These are phyloP conservation scores for Chaetomium sp. DNA, from an alignment of 2,329 filamentous ascomycete genomes.

Conservation along the genomic window DNA sequence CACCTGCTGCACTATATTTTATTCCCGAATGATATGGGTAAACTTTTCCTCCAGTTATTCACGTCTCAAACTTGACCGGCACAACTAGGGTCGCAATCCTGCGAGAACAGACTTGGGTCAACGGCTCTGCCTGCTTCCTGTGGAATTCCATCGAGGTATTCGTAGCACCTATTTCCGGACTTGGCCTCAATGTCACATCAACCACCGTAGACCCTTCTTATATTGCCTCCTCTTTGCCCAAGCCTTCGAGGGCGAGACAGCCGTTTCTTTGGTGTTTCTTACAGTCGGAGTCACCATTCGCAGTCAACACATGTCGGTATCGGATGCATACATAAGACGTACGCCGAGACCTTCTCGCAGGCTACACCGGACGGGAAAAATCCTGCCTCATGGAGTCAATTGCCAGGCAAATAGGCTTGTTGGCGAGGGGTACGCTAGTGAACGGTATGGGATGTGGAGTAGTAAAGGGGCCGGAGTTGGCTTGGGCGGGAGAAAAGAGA, in stretches of 20 bases:
- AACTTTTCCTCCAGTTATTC: background rate
- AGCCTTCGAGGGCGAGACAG: background rate
- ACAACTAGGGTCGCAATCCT: background rate
- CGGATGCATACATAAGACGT: too few species aligned
- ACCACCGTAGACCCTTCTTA: too few species aligned
- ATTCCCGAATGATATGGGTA: background rate
- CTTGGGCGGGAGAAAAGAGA: background rate
- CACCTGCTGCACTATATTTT: background rate
- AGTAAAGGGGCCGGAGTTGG: background rate
- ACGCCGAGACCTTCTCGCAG: too few species aligned
- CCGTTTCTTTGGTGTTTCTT: background rate
- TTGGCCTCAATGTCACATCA: background rate
- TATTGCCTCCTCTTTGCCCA: conserved; percentile 1
- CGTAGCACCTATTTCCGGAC: background rate
- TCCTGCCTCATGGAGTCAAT: background rate
- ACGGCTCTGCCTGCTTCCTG: background rate
- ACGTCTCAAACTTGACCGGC: background rate
- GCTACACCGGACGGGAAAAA: background rate
- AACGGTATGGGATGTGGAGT: too few species aligned
- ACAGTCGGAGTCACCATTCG: background rate
- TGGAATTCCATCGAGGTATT: background rate
- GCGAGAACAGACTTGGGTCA: background rate
- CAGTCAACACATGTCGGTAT: too few species aligned
- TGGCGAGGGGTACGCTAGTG: background rate
- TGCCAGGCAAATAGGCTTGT: background rate